A percentile compares a stretch with the other conserved stretches of the same genome.
These are phyloP conservation scores for Alternaria longipes DNA, from an alignment of 2,329 filamentous ascomycete species.

Conservation along the genomic window DNA sequence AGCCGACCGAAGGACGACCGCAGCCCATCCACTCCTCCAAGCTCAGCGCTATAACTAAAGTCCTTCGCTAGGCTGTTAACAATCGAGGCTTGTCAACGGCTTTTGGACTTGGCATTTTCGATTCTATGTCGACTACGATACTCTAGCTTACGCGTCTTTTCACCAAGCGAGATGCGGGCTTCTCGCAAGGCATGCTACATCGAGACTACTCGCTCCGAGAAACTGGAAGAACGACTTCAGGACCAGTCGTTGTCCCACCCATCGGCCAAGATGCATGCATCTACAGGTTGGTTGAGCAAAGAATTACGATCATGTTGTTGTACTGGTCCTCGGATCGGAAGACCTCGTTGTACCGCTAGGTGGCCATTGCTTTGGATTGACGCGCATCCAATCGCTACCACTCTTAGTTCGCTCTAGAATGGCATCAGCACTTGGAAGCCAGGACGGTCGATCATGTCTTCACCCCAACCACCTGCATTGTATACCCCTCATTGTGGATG, in stretches of 20 bases:
- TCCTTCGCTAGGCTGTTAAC: background rate
- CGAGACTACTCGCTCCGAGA: background rate
- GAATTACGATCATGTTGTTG: background rate
- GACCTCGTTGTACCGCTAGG: background rate
- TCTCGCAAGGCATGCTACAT: constrained; percentile 3
- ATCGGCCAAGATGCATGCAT: background rate
- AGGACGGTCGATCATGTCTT: background rate
- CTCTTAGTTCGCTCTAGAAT: background rate
- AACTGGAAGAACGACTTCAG: background rate
- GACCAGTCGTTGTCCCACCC: background rate
- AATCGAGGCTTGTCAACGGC: background rate
- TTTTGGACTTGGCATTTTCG: background rate
- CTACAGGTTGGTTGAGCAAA: background rate
- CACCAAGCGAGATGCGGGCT: background rate
- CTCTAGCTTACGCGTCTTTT: constrained; percentile 2
- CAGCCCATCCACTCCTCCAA: constrained; percentile 4
- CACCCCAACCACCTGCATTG: too few relatives aligned
- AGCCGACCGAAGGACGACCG: constrained; percentile 9
- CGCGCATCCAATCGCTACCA: background rate
- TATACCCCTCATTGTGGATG: background rate
- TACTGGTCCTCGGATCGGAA: background rate
- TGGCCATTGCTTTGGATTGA: background rate
- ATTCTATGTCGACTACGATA: background rate
- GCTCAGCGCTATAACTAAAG: constrained; percentile 2
- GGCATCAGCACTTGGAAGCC: background rate